Base-by-base conservation (phyloP, 306 rosid species). In the Boehmeria nivea region DNA sequence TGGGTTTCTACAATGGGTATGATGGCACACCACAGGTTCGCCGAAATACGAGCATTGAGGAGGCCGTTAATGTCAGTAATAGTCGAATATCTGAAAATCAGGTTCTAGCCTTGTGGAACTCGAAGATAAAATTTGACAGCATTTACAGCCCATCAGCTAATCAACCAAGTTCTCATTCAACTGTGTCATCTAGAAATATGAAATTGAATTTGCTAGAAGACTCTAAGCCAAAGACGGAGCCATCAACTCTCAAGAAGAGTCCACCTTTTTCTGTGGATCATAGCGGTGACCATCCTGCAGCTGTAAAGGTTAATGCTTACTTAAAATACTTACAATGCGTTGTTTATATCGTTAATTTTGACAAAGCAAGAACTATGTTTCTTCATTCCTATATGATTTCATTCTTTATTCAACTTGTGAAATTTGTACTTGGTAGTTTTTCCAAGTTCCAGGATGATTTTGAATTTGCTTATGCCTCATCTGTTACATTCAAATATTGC, bases 221-320 rank as follows among this genome's bases (percentile, higher is more conserved):
- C 27, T 71, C 37, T 53, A 68, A 81, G 53, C 60, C 60, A 68
- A 46, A 57, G 69, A 60, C 46, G 38, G 71, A 9, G 7, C 52
- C 43, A 22, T 62, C 68, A 6, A 68, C 37, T 51, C 42, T 33
- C 63, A 78, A 55, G 67, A 67, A 74, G 71, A 77, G 66, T 64
- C 49, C 63, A 51, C 61, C 73, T 54, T 63, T 56, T 51, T 70
- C 65, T 6, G 60, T 56, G 51, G 73, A 70, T 61, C 58, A 67
- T 17, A 48, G 39, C 42, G 81, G 70, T 48, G 57, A 64, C 19
- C 51, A 63, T 67, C 72, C 66, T 48, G 61, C 52, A 54, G 36
- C 65, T 39, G 57, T 80, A 63, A 80, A 79, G 95, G 99, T 85
- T 50, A 75, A 85, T 63, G 25, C 12, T 17, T 60, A 24, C 61